phyloP scores from a whole-genome alignment of 192 early-diverging fungal genomes.

The Umbelopsis ramanniana region DNA sequence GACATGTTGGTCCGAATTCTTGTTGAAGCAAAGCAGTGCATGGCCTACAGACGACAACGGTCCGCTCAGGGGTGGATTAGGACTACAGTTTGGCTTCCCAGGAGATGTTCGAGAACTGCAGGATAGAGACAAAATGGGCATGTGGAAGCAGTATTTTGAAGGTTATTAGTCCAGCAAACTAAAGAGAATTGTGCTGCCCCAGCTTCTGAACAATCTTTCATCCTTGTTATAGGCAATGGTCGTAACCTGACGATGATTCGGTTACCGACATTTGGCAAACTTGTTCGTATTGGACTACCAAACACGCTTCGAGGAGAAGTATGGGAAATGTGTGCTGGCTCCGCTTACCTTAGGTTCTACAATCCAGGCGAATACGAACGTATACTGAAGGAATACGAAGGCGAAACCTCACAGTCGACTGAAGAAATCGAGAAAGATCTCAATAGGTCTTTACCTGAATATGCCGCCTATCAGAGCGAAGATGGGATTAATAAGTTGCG shows the following conservation, averaged over 20 bases:
- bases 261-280: constrained; percentile 79
- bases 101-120: constrained; percentile 62
- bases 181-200: too few species aligned
- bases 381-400: constrained; percentile 64
- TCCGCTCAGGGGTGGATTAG: constrained; percentile 63
- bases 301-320: constrained; percentile 85
- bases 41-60: constrained; percentile 50
- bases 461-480: constrained; percentile 76
- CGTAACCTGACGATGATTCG: constrained; percentile 82
- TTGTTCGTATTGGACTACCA: constrained; percentile 82
- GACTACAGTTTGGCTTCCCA: constrained; percentile 75
- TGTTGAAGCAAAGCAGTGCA: constrained; percentile 54
- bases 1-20: constrained; percentile 83
- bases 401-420: constrained; percentile 67
- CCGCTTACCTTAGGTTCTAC: constrained; percentile 80
- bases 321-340: constrained; percentile 87
- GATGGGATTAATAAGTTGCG: constrained; percentile 86
- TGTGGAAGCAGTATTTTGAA: constrained; percentile 50
- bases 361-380: constrained; percentile 79
- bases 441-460: constrained; percentile 83
- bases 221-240: constrained; percentile 57
- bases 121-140: constrained; percentile 34
- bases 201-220: background rate
- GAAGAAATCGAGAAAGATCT: constrained; percentile 95
- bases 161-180: constrained; percentile 26